Evolutionary conservation across 2,329 filamentous ascomycete species (phyloP), one percentile per base, ranked within the genome.

Genomic region (Arthroderma sp.): DNA sequence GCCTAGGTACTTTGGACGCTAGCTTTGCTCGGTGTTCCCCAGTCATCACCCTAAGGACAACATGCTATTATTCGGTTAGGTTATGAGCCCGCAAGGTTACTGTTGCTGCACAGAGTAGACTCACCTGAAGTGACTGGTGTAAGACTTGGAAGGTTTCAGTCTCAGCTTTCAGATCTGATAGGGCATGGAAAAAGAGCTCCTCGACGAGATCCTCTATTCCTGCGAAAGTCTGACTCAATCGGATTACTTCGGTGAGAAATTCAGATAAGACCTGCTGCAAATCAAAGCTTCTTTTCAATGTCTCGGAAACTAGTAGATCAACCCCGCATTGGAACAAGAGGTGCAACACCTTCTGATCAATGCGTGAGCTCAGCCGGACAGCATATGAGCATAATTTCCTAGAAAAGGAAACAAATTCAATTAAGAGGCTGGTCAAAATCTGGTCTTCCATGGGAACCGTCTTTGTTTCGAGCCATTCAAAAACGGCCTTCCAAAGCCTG

Each of bases 81-180:
- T 17, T 8, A 15, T 33, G n/a, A 8, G 9, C 4, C 15, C 17
- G 17, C 2, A 5, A 43, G 2, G 25, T 9, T 4, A 17, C 25
- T 2, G 8, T 21, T 7, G 5, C 15, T 47, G 5, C 11, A 28
- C 8, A 47, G 4, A 13, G 23, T 31, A 23, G 49, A 55, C 44
- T 63, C 65, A 73, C 71, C 66, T 67, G 65, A 35, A 74, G 64
- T 54, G 65, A 62, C 35, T 63, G 56, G 19, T 70, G 67, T 38
- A 70, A 60, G 2, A 54, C 54, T 39, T 62, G 39, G 52, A 66
- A 63, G 13, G 52, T 54, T 11, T 57, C 38, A 28, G 63, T 47
- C 28, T 63, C 60, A 21, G 62, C 58, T 17, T 62, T 63, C 15
- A 68, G 56, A 35, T 68, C 62, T 19, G 58, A 54, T 19, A 71